Evolutionary conservation across 2,329 filamentous ascomycete species (phyloP).

Genomic region (Huntiella bhutanensis): DNA sequence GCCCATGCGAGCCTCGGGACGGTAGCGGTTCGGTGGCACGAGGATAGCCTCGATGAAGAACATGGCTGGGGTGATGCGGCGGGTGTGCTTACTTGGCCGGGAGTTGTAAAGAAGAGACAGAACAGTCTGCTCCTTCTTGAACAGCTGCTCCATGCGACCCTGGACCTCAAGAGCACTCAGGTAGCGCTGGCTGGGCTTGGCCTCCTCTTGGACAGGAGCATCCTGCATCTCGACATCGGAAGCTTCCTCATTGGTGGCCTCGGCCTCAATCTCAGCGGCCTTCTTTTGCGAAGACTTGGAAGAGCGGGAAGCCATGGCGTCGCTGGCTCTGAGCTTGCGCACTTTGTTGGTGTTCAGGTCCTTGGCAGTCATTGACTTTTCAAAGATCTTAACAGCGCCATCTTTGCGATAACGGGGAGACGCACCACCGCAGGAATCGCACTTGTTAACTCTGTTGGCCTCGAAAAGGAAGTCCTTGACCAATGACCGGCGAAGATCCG

Average conservation of each 20-base stretch:
- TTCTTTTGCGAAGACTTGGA: slow-evolving; percentile 15
- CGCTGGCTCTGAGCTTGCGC: slow-evolving; percentile 43
- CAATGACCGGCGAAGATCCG: slow-evolving; percentile 54
- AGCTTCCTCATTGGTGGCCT: slow-evolving; percentile 39
- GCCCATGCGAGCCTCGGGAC: slow-evolving; percentile 69
- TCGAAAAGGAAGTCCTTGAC: slow-evolving; percentile 66
- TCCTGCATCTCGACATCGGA: slow-evolving; percentile 23
- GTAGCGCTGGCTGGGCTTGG: slow-evolving; percentile 42
- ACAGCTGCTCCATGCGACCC: slow-evolving; percentile 58
- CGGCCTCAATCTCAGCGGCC: slow-evolving; percentile 17
- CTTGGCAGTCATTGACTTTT: slow-evolving; percentile 57
- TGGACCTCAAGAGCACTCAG: slow-evolving; percentile 70
- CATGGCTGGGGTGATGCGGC: slow-evolving; percentile 58
- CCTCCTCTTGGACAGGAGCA: slow-evolving; percentile 19
- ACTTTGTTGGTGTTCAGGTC: slow-evolving; percentile 62
- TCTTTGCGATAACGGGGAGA: slow-evolving; percentile 79
- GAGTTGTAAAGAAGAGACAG: slow-evolving; percentile 71
- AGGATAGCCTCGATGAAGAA: slow-evolving; percentile 80
- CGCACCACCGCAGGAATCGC: slow-evolving; percentile 46
- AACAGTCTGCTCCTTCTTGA: slow-evolving; percentile 72
- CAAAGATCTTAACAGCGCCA: slow-evolving; percentile 81
- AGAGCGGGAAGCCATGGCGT: slow-evolving; percentile 39
- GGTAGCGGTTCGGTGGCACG: slow-evolving; percentile 80
- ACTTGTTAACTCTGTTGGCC: slow-evolving; percentile 51
- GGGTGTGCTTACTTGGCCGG: slow-evolving; percentile 39